Evolutionary conservation across 495 filamentous ascomycete genomes (phyloP), one percentile per base, ranked within the genome.

Genomic region (Annulohypoxylon nitens): DNA sequence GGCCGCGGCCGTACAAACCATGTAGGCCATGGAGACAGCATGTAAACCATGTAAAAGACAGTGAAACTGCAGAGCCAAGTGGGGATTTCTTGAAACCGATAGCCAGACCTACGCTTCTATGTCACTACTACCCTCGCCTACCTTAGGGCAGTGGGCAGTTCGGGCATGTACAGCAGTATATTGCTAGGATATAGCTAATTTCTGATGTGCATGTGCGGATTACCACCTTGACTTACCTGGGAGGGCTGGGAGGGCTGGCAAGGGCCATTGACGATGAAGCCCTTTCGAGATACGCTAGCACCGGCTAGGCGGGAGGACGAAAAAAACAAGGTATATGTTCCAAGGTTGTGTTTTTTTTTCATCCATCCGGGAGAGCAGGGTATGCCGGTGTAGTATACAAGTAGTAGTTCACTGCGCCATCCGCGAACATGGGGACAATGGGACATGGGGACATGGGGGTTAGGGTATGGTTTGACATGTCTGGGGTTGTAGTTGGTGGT

Each of bases 131-230:
- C 72, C 63, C 18, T 41, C 57, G 55, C 18, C 18, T 60, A 60
- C 57, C 57, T 61, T 64, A 71, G 33, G 62, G 63, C 39, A 68
- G 63, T 48, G 33, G 58, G 63, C 39, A 65, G 63, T 54, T 61
- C 62, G 50, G 65, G 61, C 64, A 57, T 48, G 50, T 54, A 45
- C 60, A 30, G 30, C 30, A 30, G 30, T 48, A 41, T 61, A 60
- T 75, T 75, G 65, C 64, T 71, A 48, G 58, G 66, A 71, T 55
- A 53, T 68, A 68, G 53, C 66, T 75, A 64, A 64, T 65, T 54
- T 68, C 53, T 78, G 75, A 76, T 75, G 70, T 75, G 72, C 74
- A 78, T 75, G 72, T 58, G 77, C 65, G 73, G 75, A 76, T 76
- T 76, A 79, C 67, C 58, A 62, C 72, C 63, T 62, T 67, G 61